These are phyloP conservation scores for Cryomyces antarcticus DNA, from an alignment of 495 filamentous ascomycete genomes.

Conservation along the genomic window DNA sequence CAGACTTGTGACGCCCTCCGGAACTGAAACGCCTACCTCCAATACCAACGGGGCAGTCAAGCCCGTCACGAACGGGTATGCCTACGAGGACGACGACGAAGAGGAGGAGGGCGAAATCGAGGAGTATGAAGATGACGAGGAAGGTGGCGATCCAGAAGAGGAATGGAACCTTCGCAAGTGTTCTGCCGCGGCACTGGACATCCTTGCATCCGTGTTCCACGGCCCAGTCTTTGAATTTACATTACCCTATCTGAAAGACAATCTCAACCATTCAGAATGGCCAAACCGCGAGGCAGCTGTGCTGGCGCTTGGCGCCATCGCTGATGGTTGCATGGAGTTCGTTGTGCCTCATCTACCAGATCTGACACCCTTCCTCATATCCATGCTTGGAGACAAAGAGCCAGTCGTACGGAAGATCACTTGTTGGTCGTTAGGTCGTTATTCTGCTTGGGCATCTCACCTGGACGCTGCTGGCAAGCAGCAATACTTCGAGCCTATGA, in stretches of 20 bases:
- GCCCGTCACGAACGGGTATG: slow-evolving; percentile 6
- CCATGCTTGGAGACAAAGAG: slow-evolving; percentile 62
- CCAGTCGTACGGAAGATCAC: slow-evolving; percentile 95
- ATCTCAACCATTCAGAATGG: slow-evolving; percentile 77
- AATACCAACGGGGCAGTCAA: slow-evolving; percentile 25
- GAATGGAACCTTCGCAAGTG: slow-evolving; percentile 95
- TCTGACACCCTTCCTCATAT: slow-evolving; percentile 77
- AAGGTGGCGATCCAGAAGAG: slow-evolving; percentile 66
- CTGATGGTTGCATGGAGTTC: slow-evolving; percentile 79
- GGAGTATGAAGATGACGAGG: slow-evolving; percentile 50
- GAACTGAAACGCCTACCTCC: slow-evolving; percentile 17
- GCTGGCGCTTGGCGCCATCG: slow-evolving; percentile 82
- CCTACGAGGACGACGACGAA: slow-evolving; percentile 24
- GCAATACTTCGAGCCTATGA: slow-evolving; percentile 82
- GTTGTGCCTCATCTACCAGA: slow-evolving; percentile 83
- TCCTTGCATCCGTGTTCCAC: slow-evolving; percentile 79
- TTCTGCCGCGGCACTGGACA: slow-evolving; percentile 87
- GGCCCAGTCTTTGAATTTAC: slow-evolving; percentile 76
- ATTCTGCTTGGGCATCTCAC: slow-evolving; percentile 80
- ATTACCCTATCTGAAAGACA: slow-evolving; percentile 78
- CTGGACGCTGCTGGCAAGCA: slow-evolving; percentile 44
- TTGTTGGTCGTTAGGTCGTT: slow-evolving; percentile 90
- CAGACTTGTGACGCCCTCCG: slow-evolving; percentile 23
- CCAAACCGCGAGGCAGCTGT: slow-evolving; percentile 86
- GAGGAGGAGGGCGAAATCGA: slow-evolving; percentile 81